Base-by-base conservation (phyloP, 768 basidiomycete species). In the Panaeolus cyanescens region DNA sequence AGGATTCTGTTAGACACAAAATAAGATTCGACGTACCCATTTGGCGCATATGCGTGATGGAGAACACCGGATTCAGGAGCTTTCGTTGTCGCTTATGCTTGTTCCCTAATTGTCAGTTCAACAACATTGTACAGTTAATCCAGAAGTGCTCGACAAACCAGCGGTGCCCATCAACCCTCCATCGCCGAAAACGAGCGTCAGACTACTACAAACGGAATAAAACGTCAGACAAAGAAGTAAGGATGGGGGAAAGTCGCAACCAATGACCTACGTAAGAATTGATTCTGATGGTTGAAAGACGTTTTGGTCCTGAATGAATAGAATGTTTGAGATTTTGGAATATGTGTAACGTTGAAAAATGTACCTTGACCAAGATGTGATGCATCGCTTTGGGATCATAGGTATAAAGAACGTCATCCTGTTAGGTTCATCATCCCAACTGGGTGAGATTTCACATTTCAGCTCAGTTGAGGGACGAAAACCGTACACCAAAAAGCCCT, bases 301-400 rank as follows among this genome's bases (percentile, higher is more conserved):
- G 55, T 71, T 55, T 64, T 73, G 72, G 64, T 74, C 73, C 74
- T 77, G 34, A 30, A 55, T 28, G 32, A 20, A 28, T 61, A 25
- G 10, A n/a, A 12, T 34, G 32, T 50, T 58, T 22, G 15, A 40
- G 59, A 37, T 32, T 34, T 30, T 22, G n/a, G 28, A 32, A 12
- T 25, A 20, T 5, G 15, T n/a, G n/a, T 12, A 5, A 19, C 12
- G 15, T 15, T 13, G 30, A 22, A 36, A 20, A 37, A 36, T 50
- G 19, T 54, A 79, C 82, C 67, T 81, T 83, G 56, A 82, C 70
- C 6, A 80, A 34, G 34, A 84, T 77, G 59, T 79, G 77, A 58
- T 81, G 74, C 58, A 84, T 63, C 5, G 81, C 81, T 40, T 72
- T 74, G 0, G 81, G 79, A 62, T 84, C 83, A 42, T 67, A 80